Evolutionary conservation across 148 eudicot species (phyloP), one percentile per base, ranked within the genome.

Genomic region (Nepenthes gracilis): DNA sequence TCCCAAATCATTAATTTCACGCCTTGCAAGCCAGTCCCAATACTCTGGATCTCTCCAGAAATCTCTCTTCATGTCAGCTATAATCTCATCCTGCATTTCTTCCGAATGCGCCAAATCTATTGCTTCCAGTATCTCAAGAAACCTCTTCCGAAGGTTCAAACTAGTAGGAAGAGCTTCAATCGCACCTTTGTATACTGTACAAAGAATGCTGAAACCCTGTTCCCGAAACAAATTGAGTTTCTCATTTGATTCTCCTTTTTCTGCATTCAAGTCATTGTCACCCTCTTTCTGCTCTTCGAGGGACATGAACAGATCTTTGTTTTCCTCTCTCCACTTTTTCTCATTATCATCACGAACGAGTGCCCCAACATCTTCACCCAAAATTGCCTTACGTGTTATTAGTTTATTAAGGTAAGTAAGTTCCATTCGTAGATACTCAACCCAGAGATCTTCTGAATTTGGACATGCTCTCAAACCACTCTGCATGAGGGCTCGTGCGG

Each of bases 361-460:
- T 14, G 80, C 67, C 36, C 87, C 87, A 63, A 65, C 70, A 62
- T 71, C 85, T 68, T 91, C 96, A 38, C 97, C 97, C 51, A 91
- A 80, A 61, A 72, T 81, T 65, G 81, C 85, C 74, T 85, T 91
- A 12, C 97, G 85, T 54, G 79, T 81, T 75, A 70, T 85, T 56
- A 87, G 66, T 81, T 91, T 91, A 80, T 87, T 87, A 43, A 91
- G 92, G 73, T 77, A 85, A n/a, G 97, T 87, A 49, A 91, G 96
- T 58, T 87, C 92, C 89, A 91, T 83, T 1, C 97, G 85, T 47
- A 91, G 81, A 68, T 81, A 91, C 77, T 91, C 97, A 32, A 87
- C 84, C 95, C 96, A 87, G 2, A 91, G 78, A 80, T 83, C 97
- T 73, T 83, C 96, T n/a, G 97, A 91, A 74, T 70, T 74, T 51